Conservation (phyloP, 805 yeast genomes). For the Tetrapisispora phaffii region DNA sequence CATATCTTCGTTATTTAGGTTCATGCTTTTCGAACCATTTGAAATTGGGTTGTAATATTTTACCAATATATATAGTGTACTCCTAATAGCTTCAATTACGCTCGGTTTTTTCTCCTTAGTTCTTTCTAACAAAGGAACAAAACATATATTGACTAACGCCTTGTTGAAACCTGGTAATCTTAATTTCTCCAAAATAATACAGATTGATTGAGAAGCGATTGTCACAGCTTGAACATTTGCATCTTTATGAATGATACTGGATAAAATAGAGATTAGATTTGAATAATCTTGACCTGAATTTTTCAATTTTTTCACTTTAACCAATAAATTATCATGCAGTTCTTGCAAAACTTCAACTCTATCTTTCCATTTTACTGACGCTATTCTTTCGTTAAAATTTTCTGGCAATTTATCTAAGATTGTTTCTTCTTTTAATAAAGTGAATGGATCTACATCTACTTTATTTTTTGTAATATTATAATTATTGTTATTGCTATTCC, state of each 20-base stretch:
- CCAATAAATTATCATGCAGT: conserved; percentile 33
- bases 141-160: conserved; percentile 39
- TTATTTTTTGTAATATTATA: not conserved
- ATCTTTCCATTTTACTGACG: conserved; percentile 80
- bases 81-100: conserved; percentile 61
- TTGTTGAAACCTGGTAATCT: conserved; percentile 41
- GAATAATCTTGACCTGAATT: conserved; percentile 47
- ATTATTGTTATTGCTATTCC: not conserved
- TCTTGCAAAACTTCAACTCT: conserved; percentile 78
- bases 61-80: conserved; percentile 50
- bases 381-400: conserved; percentile 45
- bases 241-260: conserved; percentile 66
- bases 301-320: conserved; percentile 47
- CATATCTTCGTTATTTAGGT: conserved; percentile 29
- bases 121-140: conserved; percentile 64
- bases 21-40: not conserved
- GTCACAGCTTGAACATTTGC: conserved; percentile 83
- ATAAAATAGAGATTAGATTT: conserved; percentile 50
- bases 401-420: conserved; percentile 57
- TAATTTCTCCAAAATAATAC: conserved; percentile 56
- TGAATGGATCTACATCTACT: conserved; percentile 51
- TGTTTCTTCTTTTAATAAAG: conserved; percentile 58
- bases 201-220: conserved; percentile 59
- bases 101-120: conserved; percentile 79
- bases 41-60: conserved; percentile 34